A percentile compares a stretch with the other conserved stretches of the same genome.
These are phyloP conservation scores for Aspergillus haitiensis DNA, from an alignment of 495 filamentous ascomycete species.

Conservation along the genomic window DNA sequence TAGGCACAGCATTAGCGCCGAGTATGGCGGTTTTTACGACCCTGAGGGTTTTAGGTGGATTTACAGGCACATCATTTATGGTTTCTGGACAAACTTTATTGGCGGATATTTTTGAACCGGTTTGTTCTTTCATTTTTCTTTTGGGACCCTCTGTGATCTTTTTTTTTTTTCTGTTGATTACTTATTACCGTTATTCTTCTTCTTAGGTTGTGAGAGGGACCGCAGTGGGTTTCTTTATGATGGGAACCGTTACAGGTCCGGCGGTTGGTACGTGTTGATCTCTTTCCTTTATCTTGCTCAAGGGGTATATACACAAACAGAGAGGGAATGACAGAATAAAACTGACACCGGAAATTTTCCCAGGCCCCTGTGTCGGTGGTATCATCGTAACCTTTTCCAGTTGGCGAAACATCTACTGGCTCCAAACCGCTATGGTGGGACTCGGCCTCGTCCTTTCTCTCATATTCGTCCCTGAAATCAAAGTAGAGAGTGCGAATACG, in stretches of 20 bases:
- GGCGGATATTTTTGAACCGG: constrained; percentile 50
- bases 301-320: neutral
- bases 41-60: constrained; percentile 41
- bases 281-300: neutral
- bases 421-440: constrained; percentile 53
- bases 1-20: constrained; percentile 33
- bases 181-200: constrained; percentile 8
- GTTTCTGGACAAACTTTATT: constrained; percentile 49
- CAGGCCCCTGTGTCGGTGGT: constrained; percentile 48
- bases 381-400: constrained; percentile 57
- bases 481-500: constrained; percentile 15
- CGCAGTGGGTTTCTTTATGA: constrained; percentile 55
- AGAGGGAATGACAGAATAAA: neutral
- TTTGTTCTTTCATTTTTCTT: constrained; percentile 21
- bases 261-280: constrained; percentile 49
- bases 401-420: constrained; percentile 62
- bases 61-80: constrained; percentile 50
- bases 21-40: constrained; percentile 45
- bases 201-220: constrained; percentile 54
- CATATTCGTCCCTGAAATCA: constrained; percentile 42
- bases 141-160: neutral
- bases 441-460: constrained; percentile 40
- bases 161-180: neutral
- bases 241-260: constrained; percentile 55
- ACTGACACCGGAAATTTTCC: neutral